Conservation (phyloP, 2,329 filamentous ascomycete genomes). For the Triangularia setosa region DNA sequence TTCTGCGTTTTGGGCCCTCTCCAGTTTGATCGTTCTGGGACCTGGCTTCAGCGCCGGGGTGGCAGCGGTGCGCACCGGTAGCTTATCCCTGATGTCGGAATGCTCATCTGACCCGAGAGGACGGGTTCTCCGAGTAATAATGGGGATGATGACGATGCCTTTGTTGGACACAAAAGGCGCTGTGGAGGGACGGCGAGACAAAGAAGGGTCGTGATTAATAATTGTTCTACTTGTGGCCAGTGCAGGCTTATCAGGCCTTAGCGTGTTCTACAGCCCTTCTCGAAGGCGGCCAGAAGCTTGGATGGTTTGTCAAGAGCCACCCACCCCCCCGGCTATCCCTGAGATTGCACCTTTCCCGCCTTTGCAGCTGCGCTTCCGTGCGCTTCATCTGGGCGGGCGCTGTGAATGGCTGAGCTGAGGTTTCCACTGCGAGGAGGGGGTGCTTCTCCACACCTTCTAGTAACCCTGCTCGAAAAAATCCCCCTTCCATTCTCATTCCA, state of each 20-base stretch:
- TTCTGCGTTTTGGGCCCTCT: not conserved
- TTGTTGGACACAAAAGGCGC: not conserved
- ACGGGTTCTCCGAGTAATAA: not conserved
- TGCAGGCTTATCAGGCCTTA: constrained; percentile 9
- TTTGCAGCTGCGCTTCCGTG: constrained; percentile 17
- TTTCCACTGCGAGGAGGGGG: not conserved
- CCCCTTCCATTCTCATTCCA: constrained; percentile 8
- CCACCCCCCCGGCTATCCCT: constrained; percentile 19
- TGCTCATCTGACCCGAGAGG: not conserved
- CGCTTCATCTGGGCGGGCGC: constrained; percentile 11
- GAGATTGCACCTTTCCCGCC: constrained; percentile 27
- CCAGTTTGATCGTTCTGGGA: constrained; percentile 10
- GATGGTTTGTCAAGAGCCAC: constrained; percentile 19
- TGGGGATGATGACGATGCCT: not conserved
- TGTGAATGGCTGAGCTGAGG: not conserved
- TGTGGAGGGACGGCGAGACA: not conserved
- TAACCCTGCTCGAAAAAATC: not conserved
- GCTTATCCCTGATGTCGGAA: not conserved
- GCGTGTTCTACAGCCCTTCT: constrained; percentile 29
- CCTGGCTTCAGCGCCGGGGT: not conserved
- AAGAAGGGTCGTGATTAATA: not conserved
- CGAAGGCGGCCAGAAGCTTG: constrained; percentile 28
- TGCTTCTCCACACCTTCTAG: not conserved
- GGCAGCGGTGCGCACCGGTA: not conserved
- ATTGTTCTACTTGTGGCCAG: not conserved